Evolutionary conservation across 2,329 filamentous ascomycete genomes (phyloP), one percentile per base, ranked within the genome.

Genomic region (Fusarium aywerte): DNA sequence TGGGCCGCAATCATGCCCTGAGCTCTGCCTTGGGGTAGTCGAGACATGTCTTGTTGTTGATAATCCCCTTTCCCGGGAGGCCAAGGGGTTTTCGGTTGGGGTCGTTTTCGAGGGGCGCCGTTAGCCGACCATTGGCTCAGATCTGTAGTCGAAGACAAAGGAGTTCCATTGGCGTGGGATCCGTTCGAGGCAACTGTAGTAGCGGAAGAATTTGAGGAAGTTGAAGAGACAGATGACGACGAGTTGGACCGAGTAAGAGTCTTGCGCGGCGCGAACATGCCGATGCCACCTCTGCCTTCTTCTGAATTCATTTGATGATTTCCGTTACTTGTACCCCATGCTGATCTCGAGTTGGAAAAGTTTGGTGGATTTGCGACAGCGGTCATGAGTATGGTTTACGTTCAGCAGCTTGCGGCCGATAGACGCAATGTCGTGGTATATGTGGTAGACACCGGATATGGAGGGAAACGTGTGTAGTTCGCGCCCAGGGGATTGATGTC

Each of bases 231-330:
- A 47, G 94, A 97, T 7, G 93, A 97, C 56, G 93, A 96, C 33
- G 95, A 98, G 83, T 93, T 97, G 75, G 90, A 90, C 77, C 95
- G 89, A 78, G 95, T 92, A 64, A 93, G 85, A 76, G 86, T 89
- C 82, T 97, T 97, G 73, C 93, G 92, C 75, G 92, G 92, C 86
- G 92, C 90, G 78, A 96, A 92, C 87, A 97, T 94, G 79, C 72
- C 70, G 32, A 72, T 71, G 57, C 69, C 68, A 57, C 91, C 90
- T 81, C 91, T 89, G 70, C 90, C 88, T 80, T 97, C 92, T 82
- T 97, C 93, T 77, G 89, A 82, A 81, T 91, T 92, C 88, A 93
- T 92, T 76, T 90, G 85, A 82, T 86, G 83, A 73, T 81, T 79
- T 72, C 83, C 82, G 80, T 84, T 88, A 86, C 85, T 82, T 77